Percentiles rank a stretch among this genome's conserved stretches.
Evolutionary conservation across 768 basidiomycete species (phyloP).

Genomic region (Cystofilobasidium capitatum): DNA sequence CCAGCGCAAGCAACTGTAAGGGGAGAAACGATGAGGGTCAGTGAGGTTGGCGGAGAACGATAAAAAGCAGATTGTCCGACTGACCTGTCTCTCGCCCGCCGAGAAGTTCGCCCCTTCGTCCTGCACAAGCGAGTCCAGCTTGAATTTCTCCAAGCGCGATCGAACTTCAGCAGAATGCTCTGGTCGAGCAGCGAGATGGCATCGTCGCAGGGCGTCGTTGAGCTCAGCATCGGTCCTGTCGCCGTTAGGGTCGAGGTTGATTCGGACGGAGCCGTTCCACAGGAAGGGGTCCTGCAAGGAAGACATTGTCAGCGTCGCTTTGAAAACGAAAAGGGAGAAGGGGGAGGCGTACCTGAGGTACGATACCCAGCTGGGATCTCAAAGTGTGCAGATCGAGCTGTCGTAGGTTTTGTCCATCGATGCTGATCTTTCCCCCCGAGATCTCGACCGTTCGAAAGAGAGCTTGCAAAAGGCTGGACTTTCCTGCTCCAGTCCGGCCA

Average conservation of each 20-base stretch:
- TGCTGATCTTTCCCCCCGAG: constrained; percentile 58
- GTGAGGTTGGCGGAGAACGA: constrained; percentile 53
- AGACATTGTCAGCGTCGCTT: constrained; percentile 54
- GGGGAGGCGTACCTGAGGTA: constrained; percentile 33
- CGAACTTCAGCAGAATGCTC: constrained; percentile 11
- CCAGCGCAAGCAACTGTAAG: constrained; percentile 21
- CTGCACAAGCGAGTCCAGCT: constrained; percentile 19
- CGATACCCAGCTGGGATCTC: constrained; percentile 32
- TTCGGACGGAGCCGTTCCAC: constrained; percentile 54
- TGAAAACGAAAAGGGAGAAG: constrained; percentile 51
- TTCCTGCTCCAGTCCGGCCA: constrained; percentile 53
- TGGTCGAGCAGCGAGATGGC: constrained; percentile 8
- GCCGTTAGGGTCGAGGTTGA: constrained; percentile 83
- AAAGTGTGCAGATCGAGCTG: constrained; percentile 67
- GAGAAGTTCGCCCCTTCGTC: constrained; percentile 25
- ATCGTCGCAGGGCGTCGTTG: constrained; percentile 4
- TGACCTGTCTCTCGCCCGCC: constrained; percentile 24
- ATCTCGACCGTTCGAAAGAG: constrained; percentile 62
- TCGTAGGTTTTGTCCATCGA: constrained; percentile 78
- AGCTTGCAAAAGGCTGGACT: constrained; percentile 80
- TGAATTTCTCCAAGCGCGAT: constrained; percentile 21
- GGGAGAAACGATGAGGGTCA: constrained; percentile 51
- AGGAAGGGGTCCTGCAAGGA: constrained; percentile 48
- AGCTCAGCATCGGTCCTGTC: constrained; percentile 46
- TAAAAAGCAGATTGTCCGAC: no score